Evolutionary conservation across 179 eudicot genomes (phyloP).

Genomic region (Beta macrorhiza): DNA sequence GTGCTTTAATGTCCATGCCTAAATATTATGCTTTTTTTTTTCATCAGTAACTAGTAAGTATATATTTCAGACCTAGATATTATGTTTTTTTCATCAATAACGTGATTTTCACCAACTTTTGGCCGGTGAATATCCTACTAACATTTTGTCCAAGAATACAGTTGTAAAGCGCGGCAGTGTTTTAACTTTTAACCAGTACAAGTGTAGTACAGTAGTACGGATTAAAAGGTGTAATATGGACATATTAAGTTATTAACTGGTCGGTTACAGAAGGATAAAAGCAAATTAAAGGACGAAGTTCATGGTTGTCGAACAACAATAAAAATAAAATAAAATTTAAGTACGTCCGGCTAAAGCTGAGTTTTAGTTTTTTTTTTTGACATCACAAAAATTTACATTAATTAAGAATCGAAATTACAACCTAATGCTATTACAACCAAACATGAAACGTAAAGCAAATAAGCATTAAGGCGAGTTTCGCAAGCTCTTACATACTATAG

Average conservation of each 20-base stretch:
- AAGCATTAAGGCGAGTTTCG: too few relatives aligned
- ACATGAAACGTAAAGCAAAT: too few relatives aligned
- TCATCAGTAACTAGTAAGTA: not conserved
- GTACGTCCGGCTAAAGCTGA: too few relatives aligned
- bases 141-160: not conserved
- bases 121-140: constrained; percentile 1
- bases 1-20: not conserved
- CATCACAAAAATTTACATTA: too few relatives aligned
- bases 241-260: not conserved
- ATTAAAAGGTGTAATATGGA: not conserved
- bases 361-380: too few relatives aligned
- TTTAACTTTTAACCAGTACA: not conserved
- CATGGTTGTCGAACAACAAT: too few relatives aligned
- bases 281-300: not conserved
- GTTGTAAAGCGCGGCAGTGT: not conserved
- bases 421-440: too few relatives aligned
- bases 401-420: too few relatives aligned
- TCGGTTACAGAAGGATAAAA: not conserved
- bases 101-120: not conserved
- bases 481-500: too few relatives aligned
- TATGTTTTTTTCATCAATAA: not conserved
- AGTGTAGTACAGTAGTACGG: not conserved
- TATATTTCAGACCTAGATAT: not conserved
- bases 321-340: too few relatives aligned
- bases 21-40: too few relatives aligned